These are phyloP conservation scores for Globisporangium paddicum DNA, from an alignment of 352 stramenopile genomes.

Conservation along the genomic window DNA sequence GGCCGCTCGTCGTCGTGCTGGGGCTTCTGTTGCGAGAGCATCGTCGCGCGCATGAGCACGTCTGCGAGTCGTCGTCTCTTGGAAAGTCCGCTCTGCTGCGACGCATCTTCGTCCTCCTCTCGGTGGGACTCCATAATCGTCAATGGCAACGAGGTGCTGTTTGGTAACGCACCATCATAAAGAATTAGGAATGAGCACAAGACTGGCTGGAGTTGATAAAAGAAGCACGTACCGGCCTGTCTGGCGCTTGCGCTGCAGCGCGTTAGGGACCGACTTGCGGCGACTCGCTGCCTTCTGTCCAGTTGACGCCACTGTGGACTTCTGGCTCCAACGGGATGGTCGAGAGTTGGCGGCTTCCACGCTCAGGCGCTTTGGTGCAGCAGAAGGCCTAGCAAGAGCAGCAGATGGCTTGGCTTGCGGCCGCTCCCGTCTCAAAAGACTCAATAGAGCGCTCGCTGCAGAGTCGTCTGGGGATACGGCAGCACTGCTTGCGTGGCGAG, in stretches of 20 bases:
- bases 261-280: constrained; percentile 26
- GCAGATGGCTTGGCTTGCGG: neutral
- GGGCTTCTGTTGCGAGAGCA: constrained; percentile 42
- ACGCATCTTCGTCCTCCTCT: constrained; percentile 1
- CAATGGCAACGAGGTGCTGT: constrained; percentile 4
- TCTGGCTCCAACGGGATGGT: constrained; percentile 36
- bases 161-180: neutral
- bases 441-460: neutral
- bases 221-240: neutral
- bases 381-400: neutral
- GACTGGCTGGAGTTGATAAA: neutral
- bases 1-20: neutral
- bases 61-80: constrained; percentile 43
- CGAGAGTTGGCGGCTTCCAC: constrained; percentile 49
- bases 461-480: neutral
- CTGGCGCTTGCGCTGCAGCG: constrained; percentile 18
- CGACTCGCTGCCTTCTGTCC: constrained; percentile 27
- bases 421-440: neutral
- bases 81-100: neutral
- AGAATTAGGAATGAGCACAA: neutral
- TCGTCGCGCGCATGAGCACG: constrained; percentile 54
- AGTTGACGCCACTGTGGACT: constrained; percentile 12
- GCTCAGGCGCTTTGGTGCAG: constrained; percentile 19
- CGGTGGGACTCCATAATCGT: constrained; percentile 9
- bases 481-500: neutral